Conservation (phyloP, 768 basidiomycete species). For the Leccinum fibrillosum region DNA sequence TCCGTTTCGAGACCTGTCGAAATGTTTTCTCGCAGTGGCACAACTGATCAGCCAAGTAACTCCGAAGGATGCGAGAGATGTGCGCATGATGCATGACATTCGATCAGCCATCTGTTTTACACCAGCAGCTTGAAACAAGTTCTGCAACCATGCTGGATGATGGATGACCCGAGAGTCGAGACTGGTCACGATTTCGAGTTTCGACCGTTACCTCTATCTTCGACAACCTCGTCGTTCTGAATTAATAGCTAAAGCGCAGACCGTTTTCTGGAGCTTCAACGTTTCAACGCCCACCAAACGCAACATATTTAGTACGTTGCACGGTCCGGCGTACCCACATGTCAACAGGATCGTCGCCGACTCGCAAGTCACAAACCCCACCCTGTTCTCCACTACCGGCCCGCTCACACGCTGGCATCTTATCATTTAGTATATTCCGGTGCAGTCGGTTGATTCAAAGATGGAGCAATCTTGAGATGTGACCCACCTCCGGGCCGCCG, state of each 20-base stretch:
- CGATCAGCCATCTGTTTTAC: not conserved
- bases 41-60: not conserved
- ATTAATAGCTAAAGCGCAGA: not conserved
- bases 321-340: not conserved
- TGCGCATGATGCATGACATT: not conserved
- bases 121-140: not conserved
- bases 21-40: not conserved
- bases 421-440: not conserved
- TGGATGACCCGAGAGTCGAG: not conserved
- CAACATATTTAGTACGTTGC: not conserved
- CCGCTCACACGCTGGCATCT: not conserved
- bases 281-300: not conserved
- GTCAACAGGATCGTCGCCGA: not conserved
- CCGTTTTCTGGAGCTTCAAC: not conserved
- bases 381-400: not conserved
- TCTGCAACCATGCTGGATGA: not conserved
- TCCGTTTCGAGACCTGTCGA: not conserved
- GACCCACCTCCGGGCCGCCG: constrained; percentile 9
- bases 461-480: not conserved
- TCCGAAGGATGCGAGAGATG: not conserved
- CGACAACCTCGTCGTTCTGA: too few species aligned
- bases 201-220: not conserved
- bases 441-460: not conserved
- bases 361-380: not conserved
- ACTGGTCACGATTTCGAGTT: not conserved